Percentiles rank a stretch among this genome's conserved stretches.
Evolutionary conservation across 2,329 filamentous ascomycete genomes (phyloP).

Genomic region (Geosmithia putterillii): DNA sequence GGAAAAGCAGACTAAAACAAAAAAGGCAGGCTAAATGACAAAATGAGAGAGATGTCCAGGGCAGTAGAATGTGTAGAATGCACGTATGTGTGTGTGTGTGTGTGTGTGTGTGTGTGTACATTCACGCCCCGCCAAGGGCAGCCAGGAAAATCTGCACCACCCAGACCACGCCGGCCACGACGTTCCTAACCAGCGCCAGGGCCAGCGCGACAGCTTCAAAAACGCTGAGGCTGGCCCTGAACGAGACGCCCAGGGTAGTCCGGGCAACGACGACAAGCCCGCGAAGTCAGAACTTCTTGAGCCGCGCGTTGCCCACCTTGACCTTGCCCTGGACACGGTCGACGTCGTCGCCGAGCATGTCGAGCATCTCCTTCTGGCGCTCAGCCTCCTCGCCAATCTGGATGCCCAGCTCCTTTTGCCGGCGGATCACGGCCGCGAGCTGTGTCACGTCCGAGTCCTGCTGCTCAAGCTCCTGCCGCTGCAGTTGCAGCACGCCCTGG

Average conservation of each 20-base stretch:
- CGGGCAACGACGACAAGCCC: too few relatives aligned
- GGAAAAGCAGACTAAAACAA: not conserved
- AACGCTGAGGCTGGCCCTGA: constrained; percentile 14
- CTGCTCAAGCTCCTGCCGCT: constrained; percentile 60
- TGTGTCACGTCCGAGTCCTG: constrained; percentile 64
- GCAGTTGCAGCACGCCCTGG: constrained; percentile 58
- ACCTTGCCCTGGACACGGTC: constrained; percentile 57
- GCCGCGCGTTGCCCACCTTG: constrained; percentile 59
- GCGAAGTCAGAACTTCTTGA: constrained; percentile 48
- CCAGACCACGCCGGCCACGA: constrained; percentile 7
- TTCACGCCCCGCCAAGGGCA: too few relatives aligned
- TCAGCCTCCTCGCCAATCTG: constrained; percentile 64
- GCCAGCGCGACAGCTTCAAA: constrained; percentile 18
- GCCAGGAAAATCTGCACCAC: constrained; percentile 1
- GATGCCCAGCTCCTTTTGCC: constrained; percentile 68
- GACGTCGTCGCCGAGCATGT: constrained; percentile 52
- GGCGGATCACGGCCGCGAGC: constrained; percentile 54
- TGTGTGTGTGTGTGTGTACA: too few relatives aligned
- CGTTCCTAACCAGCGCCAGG: constrained; percentile 12
- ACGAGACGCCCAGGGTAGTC: not conserved
- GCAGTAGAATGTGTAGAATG: too few relatives aligned
- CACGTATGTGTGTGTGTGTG: too few relatives aligned
- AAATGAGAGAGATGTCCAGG: not conserved
- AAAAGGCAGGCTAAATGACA: not conserved
- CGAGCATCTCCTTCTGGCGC: constrained; percentile 58